Evolutionary conservation across 257 asterid genomes (phyloP), one percentile per base, ranked within the genome.

Genomic region (Echium plantagineum): DNA sequence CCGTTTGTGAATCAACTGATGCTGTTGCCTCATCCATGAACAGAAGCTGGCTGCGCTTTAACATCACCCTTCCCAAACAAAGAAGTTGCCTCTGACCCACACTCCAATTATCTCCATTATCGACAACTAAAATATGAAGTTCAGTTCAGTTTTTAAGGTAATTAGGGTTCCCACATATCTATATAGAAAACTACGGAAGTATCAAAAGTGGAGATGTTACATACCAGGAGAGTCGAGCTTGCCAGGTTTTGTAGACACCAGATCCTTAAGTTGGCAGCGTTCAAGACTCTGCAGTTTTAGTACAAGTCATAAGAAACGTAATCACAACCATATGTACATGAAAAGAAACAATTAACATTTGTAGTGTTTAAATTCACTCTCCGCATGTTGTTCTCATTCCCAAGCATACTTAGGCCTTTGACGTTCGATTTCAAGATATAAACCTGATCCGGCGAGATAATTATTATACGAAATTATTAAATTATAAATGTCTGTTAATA

Each of bases 1-100:
- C 98, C 0, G 97, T 93, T 49, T 75, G 83, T 6, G 98, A 93
- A 80, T 93, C 98, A 17, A 93, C 95, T 18, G 96, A 89, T 0
- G 98, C 98, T 0, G 97, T 93, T n/a, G 98, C 96, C 72, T 93
- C 98, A 56, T 93, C 98, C 97, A 93, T 80, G 61, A 93, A 89
- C 58, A 93, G 65, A 62, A 93, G 85, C 13, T 82, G 70, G 81
- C 99, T 83, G 60, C 77, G 80, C 66, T 86, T 89, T 13, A 93
- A 80, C 98, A 93, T 93, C 70, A 93, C 98, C 61, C 98, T 67
- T 59, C 98, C 97, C 61, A 93, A 66, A 73, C 98, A 93, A n/a
- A 93, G 79, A 59, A 93, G 94, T 69, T 93, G 98, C 71, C 98
- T 79, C 69, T 93, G 98, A 57, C 98, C 98, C 5, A 93, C 97